phyloP scores from a whole-genome alignment of 768 basidiomycete genomes.

The Cubamyces sp. region DNA sequence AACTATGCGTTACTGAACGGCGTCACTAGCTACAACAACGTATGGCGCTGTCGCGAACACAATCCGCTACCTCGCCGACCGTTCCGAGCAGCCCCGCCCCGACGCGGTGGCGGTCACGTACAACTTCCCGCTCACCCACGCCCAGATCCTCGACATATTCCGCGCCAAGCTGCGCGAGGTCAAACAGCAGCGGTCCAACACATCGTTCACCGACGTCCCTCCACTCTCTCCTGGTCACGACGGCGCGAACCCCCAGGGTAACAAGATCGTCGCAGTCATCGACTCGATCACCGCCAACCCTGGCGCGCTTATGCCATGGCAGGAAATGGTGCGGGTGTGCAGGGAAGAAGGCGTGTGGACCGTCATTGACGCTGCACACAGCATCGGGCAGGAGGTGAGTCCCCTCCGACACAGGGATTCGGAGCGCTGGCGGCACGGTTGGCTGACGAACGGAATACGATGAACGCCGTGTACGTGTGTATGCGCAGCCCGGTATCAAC shows the following conservation, averaged over 20 bases:
- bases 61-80: constrained; percentile 58
- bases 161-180: constrained; percentile 41
- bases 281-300: constrained; percentile 70
- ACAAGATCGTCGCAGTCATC: constrained; percentile 68
- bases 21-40: constrained; percentile 38
- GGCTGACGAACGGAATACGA: neutral
- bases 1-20: too few relatives aligned
- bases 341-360: constrained; percentile 63
- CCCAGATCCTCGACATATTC: constrained; percentile 57
- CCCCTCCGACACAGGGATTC: neutral
- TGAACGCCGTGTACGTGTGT: too few relatives aligned
- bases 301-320: constrained; percentile 70
- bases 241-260: constrained; percentile 23
- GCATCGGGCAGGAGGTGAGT: constrained; percentile 67
- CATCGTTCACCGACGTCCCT: constrained; percentile 23
- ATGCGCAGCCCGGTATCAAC: constrained; percentile 47
- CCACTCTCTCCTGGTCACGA: constrained; percentile 16
- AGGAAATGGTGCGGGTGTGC: constrained; percentile 67
- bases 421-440: neutral
- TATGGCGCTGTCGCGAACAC: constrained; percentile 60
- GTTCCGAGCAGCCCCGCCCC: constrained; percentile 50
- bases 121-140: constrained; percentile 56
- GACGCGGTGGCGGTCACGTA: constrained; percentile 50
- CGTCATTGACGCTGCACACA: constrained; percentile 81
- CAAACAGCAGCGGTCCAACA: constrained; percentile 25